Conservation (phyloP, 2,329 filamentous ascomycete genomes). For the Aspergillus pseudoterreus region DNA sequence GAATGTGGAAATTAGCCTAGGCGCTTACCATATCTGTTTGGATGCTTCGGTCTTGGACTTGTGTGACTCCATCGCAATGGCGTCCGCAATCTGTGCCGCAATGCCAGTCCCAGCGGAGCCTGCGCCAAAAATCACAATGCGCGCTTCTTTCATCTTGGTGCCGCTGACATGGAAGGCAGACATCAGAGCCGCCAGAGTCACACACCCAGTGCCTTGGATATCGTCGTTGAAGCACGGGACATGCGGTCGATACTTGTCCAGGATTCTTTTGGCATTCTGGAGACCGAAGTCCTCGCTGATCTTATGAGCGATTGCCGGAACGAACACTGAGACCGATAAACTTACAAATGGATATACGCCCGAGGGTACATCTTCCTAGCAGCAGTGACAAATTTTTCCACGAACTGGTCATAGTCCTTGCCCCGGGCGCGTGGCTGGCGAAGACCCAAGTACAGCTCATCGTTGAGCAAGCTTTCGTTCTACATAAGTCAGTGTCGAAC, state of each 20-base stretch:
- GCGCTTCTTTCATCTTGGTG: constrained; percentile 63
- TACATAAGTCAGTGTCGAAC: constrained; percentile 17
- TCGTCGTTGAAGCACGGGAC: constrained; percentile 90
- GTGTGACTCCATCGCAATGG: constrained; percentile 65
- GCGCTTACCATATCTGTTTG: constrained; percentile 68
- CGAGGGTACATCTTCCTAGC: constrained; percentile 69
- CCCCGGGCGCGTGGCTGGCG: constrained; percentile 64
- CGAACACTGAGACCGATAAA: background rate
- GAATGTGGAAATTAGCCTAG: background rate
- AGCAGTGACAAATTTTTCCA: constrained; percentile 68
- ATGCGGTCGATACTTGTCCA: constrained; percentile 69
- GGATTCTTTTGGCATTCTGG: constrained; percentile 67
- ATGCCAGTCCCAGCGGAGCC: constrained; percentile 83
- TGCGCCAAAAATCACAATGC: constrained; percentile 73
- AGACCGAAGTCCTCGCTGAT: constrained; percentile 74
- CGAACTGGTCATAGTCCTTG: constrained; percentile 69
- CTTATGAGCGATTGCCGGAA: background rate
- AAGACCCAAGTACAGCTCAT: constrained; percentile 76
- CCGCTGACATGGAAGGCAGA: constrained; percentile 68
- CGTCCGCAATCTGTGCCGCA: constrained; percentile 77
- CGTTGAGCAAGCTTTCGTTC: constrained; percentile 69
- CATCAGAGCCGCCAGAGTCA: constrained; percentile 78
- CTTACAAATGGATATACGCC: constrained; percentile 75
- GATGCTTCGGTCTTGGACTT: constrained; percentile 70
- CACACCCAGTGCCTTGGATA: constrained; percentile 83